Evolutionary conservation across 176 grass and related monocot species (phyloP).

Genomic region (Rhynchospora breviuscula): DNA sequence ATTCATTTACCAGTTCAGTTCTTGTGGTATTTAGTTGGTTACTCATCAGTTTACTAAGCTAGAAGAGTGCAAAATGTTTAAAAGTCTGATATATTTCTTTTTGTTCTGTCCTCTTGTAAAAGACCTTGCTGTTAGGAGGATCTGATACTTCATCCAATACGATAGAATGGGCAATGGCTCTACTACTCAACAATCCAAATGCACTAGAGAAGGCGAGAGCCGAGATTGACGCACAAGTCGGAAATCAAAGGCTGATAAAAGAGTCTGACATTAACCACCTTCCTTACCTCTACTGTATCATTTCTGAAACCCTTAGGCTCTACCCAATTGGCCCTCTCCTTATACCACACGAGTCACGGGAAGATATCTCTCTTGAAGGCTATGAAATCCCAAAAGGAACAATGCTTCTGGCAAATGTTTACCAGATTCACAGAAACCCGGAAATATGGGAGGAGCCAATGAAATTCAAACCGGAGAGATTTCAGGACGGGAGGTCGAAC

Average conservation of each 20-base stretch:
- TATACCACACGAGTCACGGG: neutral
- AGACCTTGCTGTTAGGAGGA: constrained; percentile 18
- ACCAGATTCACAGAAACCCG: neutral
- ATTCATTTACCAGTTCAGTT: too few relatives aligned
- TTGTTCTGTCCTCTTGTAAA: neutral
- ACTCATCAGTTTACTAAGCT: too few relatives aligned
- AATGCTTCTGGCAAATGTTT: constrained; percentile 20
- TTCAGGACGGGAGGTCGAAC: neutral
- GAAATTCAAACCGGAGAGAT: neutral
- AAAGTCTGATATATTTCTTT: too few relatives aligned
- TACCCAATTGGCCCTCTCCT: neutral
- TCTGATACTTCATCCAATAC: neutral
- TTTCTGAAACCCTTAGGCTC: neutral
- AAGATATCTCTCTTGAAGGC: neutral
- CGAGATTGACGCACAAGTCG: constrained; percentile 6
- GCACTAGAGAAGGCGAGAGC: neutral
- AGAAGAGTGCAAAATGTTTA: too few relatives aligned
- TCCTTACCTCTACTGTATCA: constrained; percentile 5
- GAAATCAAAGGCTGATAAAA: constrained; percentile 14
- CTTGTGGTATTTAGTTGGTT: too few relatives aligned
- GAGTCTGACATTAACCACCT: constrained; percentile 13
- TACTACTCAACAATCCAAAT: constrained; percentile 10
- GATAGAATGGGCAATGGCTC: constrained; percentile 6
- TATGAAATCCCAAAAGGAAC: constrained; percentile 1
- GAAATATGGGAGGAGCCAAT: constrained; percentile 22